Conservation (phyloP, 495 filamentous ascomycete species). For the Trichoderma gamsii region DNA sequence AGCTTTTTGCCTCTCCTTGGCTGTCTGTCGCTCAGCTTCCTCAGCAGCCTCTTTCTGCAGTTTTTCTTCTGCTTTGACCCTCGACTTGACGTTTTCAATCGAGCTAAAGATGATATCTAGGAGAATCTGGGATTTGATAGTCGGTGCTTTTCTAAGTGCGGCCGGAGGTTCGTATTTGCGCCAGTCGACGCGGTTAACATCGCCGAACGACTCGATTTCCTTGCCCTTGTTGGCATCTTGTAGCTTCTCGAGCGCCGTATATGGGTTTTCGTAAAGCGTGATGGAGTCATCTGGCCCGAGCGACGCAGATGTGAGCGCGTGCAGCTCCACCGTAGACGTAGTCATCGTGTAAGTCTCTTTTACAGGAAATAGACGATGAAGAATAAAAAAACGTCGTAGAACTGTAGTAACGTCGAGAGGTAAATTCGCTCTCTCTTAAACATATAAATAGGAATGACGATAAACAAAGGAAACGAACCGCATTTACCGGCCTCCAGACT, state of each 20-base stretch:
- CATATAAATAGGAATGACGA: no score
- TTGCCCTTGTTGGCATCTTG: conserved; percentile 4
- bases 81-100: conserved; percentile 28
- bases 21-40: conserved; percentile 14
- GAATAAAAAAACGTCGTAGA: no score
- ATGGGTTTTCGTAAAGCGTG: conserved; percentile 10
- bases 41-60: conserved; percentile 18
- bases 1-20: conserved; percentile 15
- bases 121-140: conserved; percentile 26
- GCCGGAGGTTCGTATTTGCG: conserved; percentile 31
- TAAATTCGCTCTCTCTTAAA: neutral
- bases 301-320: neutral
- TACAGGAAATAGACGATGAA: neutral
- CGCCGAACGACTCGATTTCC: neutral
- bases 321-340: neutral
- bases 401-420: no score
- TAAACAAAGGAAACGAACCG: neutral
- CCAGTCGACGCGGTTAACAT: conserved; percentile 25
- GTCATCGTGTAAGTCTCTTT: neutral
- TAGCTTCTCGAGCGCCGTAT: neutral
- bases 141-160: conserved; percentile 23
- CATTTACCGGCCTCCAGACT: neutral
- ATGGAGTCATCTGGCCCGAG: conserved; percentile 12
- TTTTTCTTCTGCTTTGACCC: conserved; percentile 23
- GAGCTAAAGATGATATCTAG: conserved; percentile 27